phyloP scores from a whole-genome alignment of 176 grass and related monocot genomes.

The Poa pratensis region DNA sequence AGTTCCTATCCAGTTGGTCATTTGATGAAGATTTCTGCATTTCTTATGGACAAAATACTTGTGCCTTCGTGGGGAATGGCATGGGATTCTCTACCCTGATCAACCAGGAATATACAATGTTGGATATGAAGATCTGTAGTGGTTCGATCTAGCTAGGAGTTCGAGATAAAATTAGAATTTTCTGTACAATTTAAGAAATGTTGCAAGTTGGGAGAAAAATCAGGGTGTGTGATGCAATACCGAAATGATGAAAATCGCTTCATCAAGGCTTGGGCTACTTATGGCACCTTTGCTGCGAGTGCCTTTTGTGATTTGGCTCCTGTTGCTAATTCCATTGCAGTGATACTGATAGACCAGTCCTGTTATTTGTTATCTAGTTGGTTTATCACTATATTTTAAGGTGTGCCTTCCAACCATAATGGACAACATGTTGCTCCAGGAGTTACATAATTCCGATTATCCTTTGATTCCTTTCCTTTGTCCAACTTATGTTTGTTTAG shows the following conservation, averaged over 20 bases:
- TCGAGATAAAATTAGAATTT: neutral
- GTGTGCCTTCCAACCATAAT: constrained; percentile 10
- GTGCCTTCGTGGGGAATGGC: no score
- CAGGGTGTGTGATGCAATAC: neutral
- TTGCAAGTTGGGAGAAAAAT: neutral
- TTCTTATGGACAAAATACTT: no score
- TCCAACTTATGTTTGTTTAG: neutral
- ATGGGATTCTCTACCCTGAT: no score
- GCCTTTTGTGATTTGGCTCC: neutral
- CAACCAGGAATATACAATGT: no score
- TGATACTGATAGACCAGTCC: constrained; percentile 10
- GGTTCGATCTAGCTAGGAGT: neutral
- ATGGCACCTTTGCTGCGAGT: neutral
- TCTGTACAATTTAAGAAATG: neutral
- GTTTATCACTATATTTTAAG: constrained; percentile 6
- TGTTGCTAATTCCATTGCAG: constrained; percentile 6
- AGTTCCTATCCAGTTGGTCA: no score
- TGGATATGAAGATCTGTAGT: no score
- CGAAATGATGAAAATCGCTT: constrained; percentile 20
- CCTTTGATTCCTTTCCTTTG: neutral
- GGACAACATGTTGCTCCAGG: neutral
- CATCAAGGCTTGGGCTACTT: constrained; percentile 3
- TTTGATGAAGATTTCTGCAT: no score
- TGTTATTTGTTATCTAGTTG: constrained; percentile 29
- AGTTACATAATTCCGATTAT: neutral